Base-by-base conservation (phyloP, 495 filamentous ascomycete species). In the Cercophora sp. region DNA sequence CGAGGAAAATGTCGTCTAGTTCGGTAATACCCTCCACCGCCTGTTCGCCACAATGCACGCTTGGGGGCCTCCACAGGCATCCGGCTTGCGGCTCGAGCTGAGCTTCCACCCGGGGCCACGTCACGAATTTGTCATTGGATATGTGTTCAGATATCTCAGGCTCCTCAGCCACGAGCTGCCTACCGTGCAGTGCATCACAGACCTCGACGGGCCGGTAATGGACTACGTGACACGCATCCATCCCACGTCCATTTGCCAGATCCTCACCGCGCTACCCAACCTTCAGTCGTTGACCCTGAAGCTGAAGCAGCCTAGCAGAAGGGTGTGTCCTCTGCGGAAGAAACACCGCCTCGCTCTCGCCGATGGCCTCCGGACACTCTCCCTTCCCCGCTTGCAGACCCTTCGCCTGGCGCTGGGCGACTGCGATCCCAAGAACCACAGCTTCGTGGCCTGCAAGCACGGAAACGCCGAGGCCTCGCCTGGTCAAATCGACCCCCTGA, bases 271-370 rank as follows among this genome's bases (percentile, higher is more conserved):
- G 36, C 36, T 40, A 8, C 40, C 40, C 40, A 43, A 43, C 40
- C 40, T 43, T 11, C 5, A 43, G 22, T 43, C 40, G 3, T 23
- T 43, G 19, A 43, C 6, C 18, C 40, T 43, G 10, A 23, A 25
- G 10, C 10, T 43, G 40, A 43, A 23, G 19, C 40, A 43, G 40
- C 40, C 40, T 2, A 43, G 40, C 40, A 2, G 40, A 43, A 23
- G 40, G 9, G 40, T 43, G 19, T 43, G 40, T 43, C 18, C 2
- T 11, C 19, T 43, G 19, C 40, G 40, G 40, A 25, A 43, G 22
- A 43, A 43, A 43, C 40, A 43, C 40, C 40, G 40, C 40, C 40
- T 43, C 40, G 40, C 40, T 13, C 36, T 40, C 18, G 13, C 36
- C 36, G 36, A 43, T 25, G 40, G 40, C 40, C 18, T 43, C 22